A percentile compares a stretch with the other conserved stretches of the same genome.
These are phyloP conservation scores for Sugiyamaella japonica DNA, from an alignment of 1,139 yeast species.

Conservation along the genomic window DNA sequence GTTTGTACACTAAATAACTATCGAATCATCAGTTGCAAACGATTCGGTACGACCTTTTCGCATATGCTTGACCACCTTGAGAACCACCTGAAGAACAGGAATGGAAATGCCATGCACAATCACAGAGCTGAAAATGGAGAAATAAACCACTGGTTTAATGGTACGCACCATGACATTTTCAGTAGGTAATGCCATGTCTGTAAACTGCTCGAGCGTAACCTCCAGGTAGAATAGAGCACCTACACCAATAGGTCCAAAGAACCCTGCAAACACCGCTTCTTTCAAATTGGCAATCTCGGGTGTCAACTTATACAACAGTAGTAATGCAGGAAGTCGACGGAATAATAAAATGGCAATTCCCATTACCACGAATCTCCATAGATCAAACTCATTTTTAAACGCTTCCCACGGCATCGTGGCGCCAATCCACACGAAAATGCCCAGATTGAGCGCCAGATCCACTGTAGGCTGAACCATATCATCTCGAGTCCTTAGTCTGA, in stretches of 20 bases:
- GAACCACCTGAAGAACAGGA: conserved; percentile 25
- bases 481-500: conserved; percentile 35
- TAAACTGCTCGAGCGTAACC: conserved; percentile 31
- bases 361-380: conserved; percentile 40
- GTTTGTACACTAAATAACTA: background rate
- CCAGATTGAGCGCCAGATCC: conserved; percentile 41
- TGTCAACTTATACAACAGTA: conserved; percentile 39
- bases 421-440: conserved; percentile 43
- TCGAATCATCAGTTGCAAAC: conserved; percentile 1
- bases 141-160: conserved; percentile 34
- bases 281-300: conserved; percentile 43
- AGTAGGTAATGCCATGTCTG: conserved; percentile 18
- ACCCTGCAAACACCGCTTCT: conserved; percentile 47
- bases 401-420: conserved; percentile 43
- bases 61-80: background rate
- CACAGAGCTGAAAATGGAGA: conserved; percentile 34
- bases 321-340: conserved; percentile 42
- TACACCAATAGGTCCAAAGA: conserved; percentile 51
- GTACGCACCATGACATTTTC: conserved; percentile 25
- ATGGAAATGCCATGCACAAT: conserved; percentile 38
- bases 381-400: conserved; percentile 31
- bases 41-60: background rate
- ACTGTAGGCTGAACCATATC: conserved; percentile 38
- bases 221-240: conserved; percentile 42
- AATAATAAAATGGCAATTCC: conserved; percentile 39